Evolutionary conservation across 2,329 filamentous ascomycete species (phyloP).

Genomic region (Penicillium brevicompactum): DNA sequence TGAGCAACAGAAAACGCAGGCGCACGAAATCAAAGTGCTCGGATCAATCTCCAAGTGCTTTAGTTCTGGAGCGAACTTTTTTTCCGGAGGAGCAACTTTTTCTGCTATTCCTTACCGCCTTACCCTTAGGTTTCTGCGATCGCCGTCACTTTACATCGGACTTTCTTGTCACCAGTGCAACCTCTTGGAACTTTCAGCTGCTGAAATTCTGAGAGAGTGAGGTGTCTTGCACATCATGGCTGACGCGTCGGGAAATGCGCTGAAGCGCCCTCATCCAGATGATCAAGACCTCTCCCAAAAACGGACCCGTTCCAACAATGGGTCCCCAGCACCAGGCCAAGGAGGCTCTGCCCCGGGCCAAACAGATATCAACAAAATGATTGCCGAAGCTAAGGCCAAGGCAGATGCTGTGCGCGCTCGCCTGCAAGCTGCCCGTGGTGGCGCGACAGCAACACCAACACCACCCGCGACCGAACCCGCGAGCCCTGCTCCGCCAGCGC

Average conservation of each 20-base stretch:
- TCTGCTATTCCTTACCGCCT: slow-evolving; percentile 41
- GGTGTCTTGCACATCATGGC: slow-evolving; percentile 37
- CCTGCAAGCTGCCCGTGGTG: slow-evolving; percentile 43
- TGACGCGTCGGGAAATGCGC: slow-evolving; percentile 43
- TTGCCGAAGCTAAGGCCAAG: slow-evolving; percentile 51
- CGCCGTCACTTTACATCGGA: not conserved
- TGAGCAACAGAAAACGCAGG: slow-evolving; percentile 38
- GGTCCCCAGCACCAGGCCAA: slow-evolving; percentile 47
- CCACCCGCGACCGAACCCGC: slow-evolving; percentile 27
- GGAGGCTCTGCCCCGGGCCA: slow-evolving; percentile 37
- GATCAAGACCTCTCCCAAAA: slow-evolving; percentile 51
- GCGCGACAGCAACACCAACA: slow-evolving; percentile 28
- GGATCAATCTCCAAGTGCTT: slow-evolving; percentile 27
- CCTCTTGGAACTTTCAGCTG: not conserved
- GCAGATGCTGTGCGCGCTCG: slow-evolving; percentile 52
- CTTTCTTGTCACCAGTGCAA: slow-evolving; percentile 1
- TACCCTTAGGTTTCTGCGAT: slow-evolving; percentile 16
- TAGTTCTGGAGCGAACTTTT: slow-evolving; percentile 38
- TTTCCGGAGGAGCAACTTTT: slow-evolving; percentile 27
- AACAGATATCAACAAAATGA: slow-evolving; percentile 50
- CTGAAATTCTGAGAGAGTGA: slow-evolving; percentile 9
- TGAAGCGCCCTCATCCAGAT: slow-evolving; percentile 54
- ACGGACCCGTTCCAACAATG: slow-evolving; percentile 53
- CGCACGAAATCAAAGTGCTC: slow-evolving; percentile 31
- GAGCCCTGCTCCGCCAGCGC: slow-evolving; percentile 40